Evolutionary conservation across 306 rosid genomes (phyloP).

Genomic region (Acacia crassicarpa): DNA sequence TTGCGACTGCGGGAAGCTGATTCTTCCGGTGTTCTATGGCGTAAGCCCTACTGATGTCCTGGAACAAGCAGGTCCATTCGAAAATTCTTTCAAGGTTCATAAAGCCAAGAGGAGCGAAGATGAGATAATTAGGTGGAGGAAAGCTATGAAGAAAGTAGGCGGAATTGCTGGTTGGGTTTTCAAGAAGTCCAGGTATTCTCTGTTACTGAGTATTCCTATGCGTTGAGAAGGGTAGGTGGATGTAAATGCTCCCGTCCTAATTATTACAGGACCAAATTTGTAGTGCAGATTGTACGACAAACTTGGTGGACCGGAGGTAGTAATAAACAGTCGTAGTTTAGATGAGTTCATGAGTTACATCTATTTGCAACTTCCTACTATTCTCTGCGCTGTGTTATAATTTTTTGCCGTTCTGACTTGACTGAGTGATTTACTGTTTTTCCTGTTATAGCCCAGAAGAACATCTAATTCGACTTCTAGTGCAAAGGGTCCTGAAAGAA

Average conservation of each 20-base stretch:
- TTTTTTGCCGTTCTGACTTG: neutral
- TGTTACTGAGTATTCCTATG: neutral
- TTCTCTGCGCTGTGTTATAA: neutral
- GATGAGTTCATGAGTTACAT: neutral
- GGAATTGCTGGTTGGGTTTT: slow-evolving; percentile 46
- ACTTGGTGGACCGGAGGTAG: no score
- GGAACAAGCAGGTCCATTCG: slow-evolving; percentile 46
- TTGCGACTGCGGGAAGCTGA: slow-evolving; percentile 39
- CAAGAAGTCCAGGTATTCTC: neutral
- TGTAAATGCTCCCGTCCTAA: no score
- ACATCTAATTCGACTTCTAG: slow-evolving; percentile 27
- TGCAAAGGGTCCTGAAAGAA: slow-evolving; percentile 35
- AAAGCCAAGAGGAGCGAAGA: neutral
- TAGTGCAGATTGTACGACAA: no score
- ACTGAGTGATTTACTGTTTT: neutral
- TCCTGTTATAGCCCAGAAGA: slow-evolving; percentile 27
- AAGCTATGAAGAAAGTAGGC: slow-evolving; percentile 61
- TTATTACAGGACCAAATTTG: no score
- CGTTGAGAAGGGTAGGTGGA: no score
- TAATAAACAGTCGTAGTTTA: no score
- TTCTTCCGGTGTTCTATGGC: slow-evolving; percentile 52
- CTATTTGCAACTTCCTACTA: neutral
- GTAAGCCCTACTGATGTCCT: slow-evolving; percentile 58
- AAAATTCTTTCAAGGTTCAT: slow-evolving; percentile 33
- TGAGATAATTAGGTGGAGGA: slow-evolving; percentile 38